Percentiles rank a stretch among this genome's conserved stretches.
Conservation (phyloP, 2,329 filamentous ascomycete genomes). For the Fusarium ramigenum region DNA sequence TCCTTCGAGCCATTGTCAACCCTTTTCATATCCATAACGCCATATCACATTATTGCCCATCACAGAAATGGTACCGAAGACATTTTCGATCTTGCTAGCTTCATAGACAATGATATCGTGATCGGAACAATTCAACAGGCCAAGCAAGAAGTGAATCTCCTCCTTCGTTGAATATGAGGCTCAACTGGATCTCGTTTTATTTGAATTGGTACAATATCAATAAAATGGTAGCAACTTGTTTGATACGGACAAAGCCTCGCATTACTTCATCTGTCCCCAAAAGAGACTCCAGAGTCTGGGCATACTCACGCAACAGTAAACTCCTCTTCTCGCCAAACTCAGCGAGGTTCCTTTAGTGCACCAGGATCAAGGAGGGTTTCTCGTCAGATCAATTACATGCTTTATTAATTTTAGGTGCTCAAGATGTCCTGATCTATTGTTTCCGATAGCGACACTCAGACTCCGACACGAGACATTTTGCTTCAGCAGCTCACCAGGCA, state of each 20-base stretch:
- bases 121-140: too few species aligned
- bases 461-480: not conserved
- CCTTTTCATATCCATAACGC: rapidly evolving
- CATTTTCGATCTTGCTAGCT: rapidly evolving
- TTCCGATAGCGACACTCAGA: not conserved
- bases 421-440: not conserved
- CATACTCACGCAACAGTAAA: too few species aligned
- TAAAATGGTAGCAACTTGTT: not conserved
- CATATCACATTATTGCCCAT: rapidly evolving
- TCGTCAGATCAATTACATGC: too few species aligned
- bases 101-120: rapidly evolving
- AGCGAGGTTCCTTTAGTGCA: too few species aligned
- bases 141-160: too few species aligned
- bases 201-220: not conserved
- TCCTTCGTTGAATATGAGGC: not conserved
- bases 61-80: rapidly evolving
- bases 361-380: too few species aligned
- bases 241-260: not conserved
- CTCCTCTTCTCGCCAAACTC: too few species aligned
- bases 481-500: not conserved
- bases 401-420: too few species aligned
- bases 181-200: rapidly evolving
- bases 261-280: too few species aligned
- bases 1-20: not conserved
- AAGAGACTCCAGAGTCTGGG: too few species aligned